Evolutionary conservation across 2,329 filamentous ascomycete genomes (phyloP).

Genomic region (Elsinoe perseae): DNA sequence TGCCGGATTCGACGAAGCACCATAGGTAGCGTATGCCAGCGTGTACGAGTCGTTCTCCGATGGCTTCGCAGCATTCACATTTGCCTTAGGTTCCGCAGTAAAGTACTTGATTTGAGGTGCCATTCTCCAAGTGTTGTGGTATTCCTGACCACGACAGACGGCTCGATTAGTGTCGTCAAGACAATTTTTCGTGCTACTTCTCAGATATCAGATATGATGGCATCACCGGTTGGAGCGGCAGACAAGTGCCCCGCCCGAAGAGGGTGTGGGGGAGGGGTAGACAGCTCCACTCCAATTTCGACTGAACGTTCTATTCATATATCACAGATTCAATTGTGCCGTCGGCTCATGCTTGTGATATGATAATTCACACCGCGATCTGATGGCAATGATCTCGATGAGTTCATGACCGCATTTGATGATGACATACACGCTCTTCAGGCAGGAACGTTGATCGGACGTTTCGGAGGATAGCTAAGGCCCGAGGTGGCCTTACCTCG

Average conservation of each 20-base stretch:
- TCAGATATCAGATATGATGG: too few species aligned
- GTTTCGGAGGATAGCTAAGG: neutral
- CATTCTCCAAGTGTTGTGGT: neutral
- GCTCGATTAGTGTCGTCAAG: too few species aligned
- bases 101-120: conserved; percentile 13
- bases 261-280: too few species aligned
- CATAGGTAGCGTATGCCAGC: conserved; percentile 71
- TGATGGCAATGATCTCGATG: neutral
- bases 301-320: too few species aligned
- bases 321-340: too few species aligned
- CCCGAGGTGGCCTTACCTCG: neutral
- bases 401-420: neutral
- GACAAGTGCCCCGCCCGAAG: neutral
- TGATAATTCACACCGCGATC: too few species aligned
- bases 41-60: conserved; percentile 27
- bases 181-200: too few species aligned
- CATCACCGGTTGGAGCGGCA: neutral
- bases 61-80: neutral
- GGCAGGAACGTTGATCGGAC: neutral
- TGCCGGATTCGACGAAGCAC: conserved; percentile 52
- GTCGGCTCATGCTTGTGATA: too few species aligned
- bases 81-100: neutral
- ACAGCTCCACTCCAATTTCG: too few species aligned
- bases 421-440: neutral
- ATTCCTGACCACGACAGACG: too few species aligned